phyloP scores from a whole-genome alignment of 441 rosid species.

The Pelargonium myrrhifolium region DNA sequence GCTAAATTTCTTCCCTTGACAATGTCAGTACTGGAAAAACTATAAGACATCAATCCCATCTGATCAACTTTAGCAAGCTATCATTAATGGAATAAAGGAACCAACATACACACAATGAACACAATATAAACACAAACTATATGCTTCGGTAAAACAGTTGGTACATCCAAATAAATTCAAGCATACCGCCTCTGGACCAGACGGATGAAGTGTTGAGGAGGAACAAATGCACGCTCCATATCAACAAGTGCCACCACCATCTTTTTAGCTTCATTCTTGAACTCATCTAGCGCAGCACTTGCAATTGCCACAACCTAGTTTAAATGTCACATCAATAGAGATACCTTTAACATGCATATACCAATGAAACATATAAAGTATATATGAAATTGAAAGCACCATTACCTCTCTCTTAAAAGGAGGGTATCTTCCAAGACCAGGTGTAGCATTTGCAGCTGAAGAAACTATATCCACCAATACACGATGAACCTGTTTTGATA shows the following conservation, averaged over 20 bases:
- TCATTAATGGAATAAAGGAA: neutral
- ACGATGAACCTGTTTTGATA: slow-evolving; percentile 63
- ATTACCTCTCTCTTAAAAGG: slow-evolving; percentile 90
- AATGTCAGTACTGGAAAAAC: neutral
- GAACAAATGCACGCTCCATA: slow-evolving; percentile 98
- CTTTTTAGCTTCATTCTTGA: slow-evolving; percentile 76
- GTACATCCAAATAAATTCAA: neutral
- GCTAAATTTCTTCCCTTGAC: neutral
- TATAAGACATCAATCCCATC: neutral
- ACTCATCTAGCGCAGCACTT: slow-evolving; percentile 73
- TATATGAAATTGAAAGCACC: slow-evolving; percentile 10
- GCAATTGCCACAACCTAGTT: slow-evolving; percentile 80
- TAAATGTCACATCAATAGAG: slow-evolving; percentile 12
- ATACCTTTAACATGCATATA: slow-evolving; percentile 15
- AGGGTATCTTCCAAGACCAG: slow-evolving; percentile 96
- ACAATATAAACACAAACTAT: no score
- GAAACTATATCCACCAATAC: slow-evolving; percentile 83
- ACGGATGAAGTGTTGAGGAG: slow-evolving; percentile 96
- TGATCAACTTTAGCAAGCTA: neutral
- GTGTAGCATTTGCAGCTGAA: slow-evolving; percentile 80
- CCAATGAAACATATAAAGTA: slow-evolving; percentile 12
- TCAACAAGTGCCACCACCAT: slow-evolving; percentile 97
- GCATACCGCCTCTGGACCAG: slow-evolving; percentile 84
- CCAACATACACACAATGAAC: neutral
- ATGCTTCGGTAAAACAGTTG: neutral